Percentiles rank a stretch among this genome's conserved stretches.
phyloP scores from a whole-genome alignment of 768 basidiomycete species.

The Lepiota brunneoincarnata region DNA sequence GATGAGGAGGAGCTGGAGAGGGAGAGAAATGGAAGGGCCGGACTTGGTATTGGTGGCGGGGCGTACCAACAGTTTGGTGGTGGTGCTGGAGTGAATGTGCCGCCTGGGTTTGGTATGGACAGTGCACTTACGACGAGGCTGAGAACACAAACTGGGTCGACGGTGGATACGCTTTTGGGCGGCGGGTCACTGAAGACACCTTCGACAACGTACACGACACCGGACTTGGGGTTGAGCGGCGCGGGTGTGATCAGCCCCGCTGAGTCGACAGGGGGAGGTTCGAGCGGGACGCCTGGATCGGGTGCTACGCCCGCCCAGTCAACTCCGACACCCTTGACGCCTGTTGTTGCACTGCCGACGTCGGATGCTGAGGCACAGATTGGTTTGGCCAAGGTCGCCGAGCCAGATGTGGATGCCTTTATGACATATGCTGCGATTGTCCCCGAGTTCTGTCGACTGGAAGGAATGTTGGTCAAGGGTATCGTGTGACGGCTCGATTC shows the following conservation, averaged over 20 bases:
- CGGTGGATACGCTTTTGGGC: constrained; percentile 32
- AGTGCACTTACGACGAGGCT: constrained; percentile 26
- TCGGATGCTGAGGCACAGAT: constrained; percentile 70
- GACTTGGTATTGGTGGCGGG: constrained; percentile 9
- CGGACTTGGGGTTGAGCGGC: constrained; percentile 45
- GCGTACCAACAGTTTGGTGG: constrained; percentile 11
- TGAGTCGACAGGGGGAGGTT: constrained; percentile 3
- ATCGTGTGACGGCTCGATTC: constrained; percentile 33
- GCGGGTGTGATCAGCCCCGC: constrained; percentile 25
- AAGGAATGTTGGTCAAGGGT: constrained; percentile 73
- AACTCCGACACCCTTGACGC: constrained; percentile 60
- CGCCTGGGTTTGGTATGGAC: constrained; percentile 36
- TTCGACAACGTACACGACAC: constrained; percentile 59
- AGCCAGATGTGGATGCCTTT: constrained; percentile 81
- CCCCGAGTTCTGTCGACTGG: constrained; percentile 78
- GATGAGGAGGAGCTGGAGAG: constrained; percentile 73
- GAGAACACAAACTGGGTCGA: constrained; percentile 54
- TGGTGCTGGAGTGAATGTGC: constrained; percentile 28
- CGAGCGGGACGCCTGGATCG: constrained; percentile 27
- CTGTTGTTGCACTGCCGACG: constrained; percentile 70
- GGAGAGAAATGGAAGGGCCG: constrained; percentile 33
- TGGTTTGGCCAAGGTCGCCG: constrained; percentile 79
- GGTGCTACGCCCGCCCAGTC: constrained; percentile 37
- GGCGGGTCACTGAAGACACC: constrained; percentile 22
- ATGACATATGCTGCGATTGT: constrained; percentile 85